Evolutionary conservation across 768 basidiomycete genomes (phyloP), one percentile per base, ranked within the genome.

Genomic region (Tricholoma flavovirens): DNA sequence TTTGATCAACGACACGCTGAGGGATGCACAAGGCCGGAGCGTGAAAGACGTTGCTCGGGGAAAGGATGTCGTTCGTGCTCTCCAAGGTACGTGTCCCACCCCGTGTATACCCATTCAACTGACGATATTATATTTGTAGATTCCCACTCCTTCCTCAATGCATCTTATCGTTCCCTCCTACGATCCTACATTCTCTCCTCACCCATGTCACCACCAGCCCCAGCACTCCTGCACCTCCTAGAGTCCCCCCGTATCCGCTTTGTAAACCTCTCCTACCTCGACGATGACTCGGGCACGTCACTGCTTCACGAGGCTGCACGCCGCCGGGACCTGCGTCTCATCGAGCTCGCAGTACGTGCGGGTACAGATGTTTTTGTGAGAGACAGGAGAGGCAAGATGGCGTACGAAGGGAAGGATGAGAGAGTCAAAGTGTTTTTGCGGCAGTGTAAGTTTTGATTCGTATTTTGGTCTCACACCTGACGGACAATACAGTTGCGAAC

Each of bases 311-410:
- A 95, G 68, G 92, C 93, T 1, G 90, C 90, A 0, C 75, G 81
- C 33, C 78, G 93, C 14, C 86, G 87, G 57, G 92, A 97, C 64
- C 72, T 96, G 19, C 77, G 84, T 4, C 71, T 96, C 17, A 82
- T 96, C 24, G 90, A 96, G 64, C 78, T 93, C n/a, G 87, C 84
- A 0, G 83, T 94, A 1, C 81, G 87, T 21, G 87, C 88, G 8
- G 93, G 93, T 0, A 93, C 91, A 0, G 93, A 95, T 65, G 88
- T 95, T 4, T 95, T 95, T 64, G 86, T 88, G 1, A 77, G 93
- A 4, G 88, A 96, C 69, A 76, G 84, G 19, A 77, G 72, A 57
- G 93, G 94, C 0, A 86, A 78, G 63, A 80, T 75, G 74, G 86
- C 74, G 6, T 82, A 77, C 65, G 93, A 83, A 15, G 83, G 86